These are phyloP conservation scores for Flaveria floridana DNA, from an alignment of 140 eudicot species.

Conservation along the genomic window DNA sequence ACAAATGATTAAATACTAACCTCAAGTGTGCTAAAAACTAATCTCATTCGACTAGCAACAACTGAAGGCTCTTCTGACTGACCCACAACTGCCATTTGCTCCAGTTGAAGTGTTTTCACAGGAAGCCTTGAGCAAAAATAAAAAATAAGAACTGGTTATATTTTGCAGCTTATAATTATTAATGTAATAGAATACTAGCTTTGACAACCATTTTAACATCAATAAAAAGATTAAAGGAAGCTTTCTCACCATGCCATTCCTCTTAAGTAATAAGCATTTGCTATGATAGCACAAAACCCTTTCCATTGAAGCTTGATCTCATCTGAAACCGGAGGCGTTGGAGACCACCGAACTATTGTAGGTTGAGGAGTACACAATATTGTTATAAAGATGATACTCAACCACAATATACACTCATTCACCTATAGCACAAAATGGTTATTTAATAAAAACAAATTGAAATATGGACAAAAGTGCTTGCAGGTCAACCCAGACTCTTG, in stretches of 20 bases:
- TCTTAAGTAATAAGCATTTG: constrained; percentile 79
- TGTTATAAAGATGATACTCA: constrained; percentile 87
- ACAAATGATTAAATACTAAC: constrained; percentile 35
- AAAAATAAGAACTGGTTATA: neutral
- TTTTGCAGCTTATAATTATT: neutral
- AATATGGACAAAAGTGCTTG: neutral
- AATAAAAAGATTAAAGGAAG: constrained; percentile 9
- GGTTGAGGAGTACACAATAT: constrained; percentile 98
- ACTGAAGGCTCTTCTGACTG: constrained; percentile 88
- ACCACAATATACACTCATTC: constrained; percentile 93
- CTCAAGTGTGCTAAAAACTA: constrained; percentile 98
- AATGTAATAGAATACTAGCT: neutral
- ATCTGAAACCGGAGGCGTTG: constrained; percentile 78
- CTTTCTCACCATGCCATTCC: constrained; percentile 97
- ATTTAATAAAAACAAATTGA: neutral
- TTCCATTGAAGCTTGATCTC: constrained; percentile 81
- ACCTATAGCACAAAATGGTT: constrained; percentile 45
- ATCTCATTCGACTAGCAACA: constrained; percentile 96
- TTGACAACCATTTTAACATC: neutral
- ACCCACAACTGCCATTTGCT: constrained; percentile 95
- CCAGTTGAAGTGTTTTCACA: constrained; percentile 93
- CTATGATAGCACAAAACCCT: constrained; percentile 93
- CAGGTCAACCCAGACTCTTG: neutral
- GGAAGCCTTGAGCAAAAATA: constrained; percentile 62
- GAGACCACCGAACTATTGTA: constrained; percentile 90